Conservation (phyloP, 106 monocot genomes). For the Acorus calamus region DNA sequence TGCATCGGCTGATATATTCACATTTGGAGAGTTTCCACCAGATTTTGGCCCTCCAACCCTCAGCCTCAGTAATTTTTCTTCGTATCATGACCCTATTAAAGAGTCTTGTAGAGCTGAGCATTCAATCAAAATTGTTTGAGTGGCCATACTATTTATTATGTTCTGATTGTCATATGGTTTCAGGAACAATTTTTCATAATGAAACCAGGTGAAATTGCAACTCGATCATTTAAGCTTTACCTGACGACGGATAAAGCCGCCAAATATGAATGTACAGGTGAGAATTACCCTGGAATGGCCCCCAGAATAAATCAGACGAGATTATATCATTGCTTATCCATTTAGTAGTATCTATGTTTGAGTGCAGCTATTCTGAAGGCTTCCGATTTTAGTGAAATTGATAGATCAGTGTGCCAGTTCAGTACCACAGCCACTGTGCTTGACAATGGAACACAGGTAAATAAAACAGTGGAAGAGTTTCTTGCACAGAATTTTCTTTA, state of each 20-base stretch:
- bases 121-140: no score
- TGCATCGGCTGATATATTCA: no score
- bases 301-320: neutral
- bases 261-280: slow-evolving; percentile 86
- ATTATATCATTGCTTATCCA: neutral
- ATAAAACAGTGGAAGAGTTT: neutral
- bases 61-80: no score
- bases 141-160: no score
- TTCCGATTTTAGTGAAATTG: slow-evolving; percentile 84
- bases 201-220: slow-evolving; percentile 67
- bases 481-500: neutral
- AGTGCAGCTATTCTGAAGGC: slow-evolving; percentile 79
- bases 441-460: slow-evolving; percentile 94
- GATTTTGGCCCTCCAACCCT: no score
- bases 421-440: slow-evolving; percentile 76
- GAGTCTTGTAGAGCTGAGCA: no score
- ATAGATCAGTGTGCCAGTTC: slow-evolving; percentile 82
- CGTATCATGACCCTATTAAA: no score
- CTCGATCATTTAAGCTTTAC: slow-evolving; percentile 65
- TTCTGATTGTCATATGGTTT: slow-evolving; percentile 2
- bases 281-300: neutral
- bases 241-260: slow-evolving; percentile 80
- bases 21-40: no score
- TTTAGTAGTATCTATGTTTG: slow-evolving; percentile 1
- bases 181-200: slow-evolving; percentile 91